phyloP scores from a whole-genome alignment of 768 basidiomycete genomes.

The Bullera alba region DNA sequence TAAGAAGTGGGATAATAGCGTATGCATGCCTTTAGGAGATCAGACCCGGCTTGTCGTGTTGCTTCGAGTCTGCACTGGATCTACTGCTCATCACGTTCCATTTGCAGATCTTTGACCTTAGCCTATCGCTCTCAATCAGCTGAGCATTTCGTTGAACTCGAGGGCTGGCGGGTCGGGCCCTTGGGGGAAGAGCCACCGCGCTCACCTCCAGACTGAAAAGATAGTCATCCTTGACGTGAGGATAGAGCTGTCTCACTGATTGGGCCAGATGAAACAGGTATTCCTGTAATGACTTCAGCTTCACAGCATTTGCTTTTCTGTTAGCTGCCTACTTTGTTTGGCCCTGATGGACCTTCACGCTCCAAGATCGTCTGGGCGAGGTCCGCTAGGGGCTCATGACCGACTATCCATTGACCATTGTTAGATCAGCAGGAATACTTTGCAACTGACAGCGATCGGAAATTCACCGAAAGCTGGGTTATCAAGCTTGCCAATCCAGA shows the following conservation, averaged over 20 bases:
- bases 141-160: too few relatives aligned
- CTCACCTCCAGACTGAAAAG: constrained; percentile 43
- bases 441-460: not conserved
- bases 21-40: too few relatives aligned
- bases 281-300: constrained; percentile 54
- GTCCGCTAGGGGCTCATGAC: constrained; percentile 65
- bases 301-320: too few relatives aligned
- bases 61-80: too few relatives aligned
- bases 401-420: constrained; percentile 54
- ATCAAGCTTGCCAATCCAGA: constrained; percentile 78
- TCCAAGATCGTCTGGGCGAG: constrained; percentile 66
- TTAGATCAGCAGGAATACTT: too few relatives aligned
- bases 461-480: constrained; percentile 80
- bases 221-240: constrained; percentile 40
- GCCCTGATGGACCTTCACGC: constrained; percentile 78
- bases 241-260: constrained; percentile 60
- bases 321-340: constrained; percentile 75
- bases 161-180: too few relatives aligned
- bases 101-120: too few relatives aligned
- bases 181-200: too few relatives aligned
- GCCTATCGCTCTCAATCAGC: too few relatives aligned
- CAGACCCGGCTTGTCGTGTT: too few relatives aligned
- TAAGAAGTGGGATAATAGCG: too few relatives aligned
- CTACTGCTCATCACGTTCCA: too few relatives aligned
- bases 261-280: constrained; percentile 74